Evolutionary conservation across 1,139 yeast species (phyloP), one percentile per base, ranked within the genome.

Genomic region (Sugiyamaella novakii): DNA sequence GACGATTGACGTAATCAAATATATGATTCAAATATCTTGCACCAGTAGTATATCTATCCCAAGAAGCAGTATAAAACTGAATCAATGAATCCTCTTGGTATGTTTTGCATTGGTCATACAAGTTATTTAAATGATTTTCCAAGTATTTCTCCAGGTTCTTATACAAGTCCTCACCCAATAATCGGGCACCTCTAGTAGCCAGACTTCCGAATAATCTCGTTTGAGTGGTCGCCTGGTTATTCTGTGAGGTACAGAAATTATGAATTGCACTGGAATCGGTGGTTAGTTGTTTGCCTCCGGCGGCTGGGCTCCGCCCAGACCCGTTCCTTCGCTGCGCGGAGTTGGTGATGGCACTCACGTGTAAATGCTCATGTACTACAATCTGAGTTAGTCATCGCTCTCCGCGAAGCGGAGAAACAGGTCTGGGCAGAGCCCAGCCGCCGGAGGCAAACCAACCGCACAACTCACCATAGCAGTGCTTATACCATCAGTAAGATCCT

Each of bases 11-110:
- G 68, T 94, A 94, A 65, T 91, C 96, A 65, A 92, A 88, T 24
- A 94, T 94, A 67, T 94, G 95, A 68, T 89, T 89, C 68, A 94
- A 72, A 67, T 88, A 87, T 15, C 91, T 86, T 1, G 98, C 95
- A 33, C 98, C 98, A 51, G 87, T 81, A 30, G 95, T 83, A 65
- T 80, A 94, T 54, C 98, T 77, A 54, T 84, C 82, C 97, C 98
- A 94, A 57, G 85, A 80, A 59, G 81, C 75, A 42, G 88, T 95
- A 65, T 94, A 94, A 64, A 87, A 91, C 58, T 83, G 85, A 58
- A 94, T 73, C 61, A 91, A 84, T 3, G 83, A 72, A 64, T 88
- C 96, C 54, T 78, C 76, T 7, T 57, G 44, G 46, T 56, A 58
- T 28, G 50, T 31, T 17, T 27, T 28, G 3, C 57, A 57, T 47